Conservation (phyloP, 1,284 basidiomycete species). For the Rhodotorula glutinis region DNA sequence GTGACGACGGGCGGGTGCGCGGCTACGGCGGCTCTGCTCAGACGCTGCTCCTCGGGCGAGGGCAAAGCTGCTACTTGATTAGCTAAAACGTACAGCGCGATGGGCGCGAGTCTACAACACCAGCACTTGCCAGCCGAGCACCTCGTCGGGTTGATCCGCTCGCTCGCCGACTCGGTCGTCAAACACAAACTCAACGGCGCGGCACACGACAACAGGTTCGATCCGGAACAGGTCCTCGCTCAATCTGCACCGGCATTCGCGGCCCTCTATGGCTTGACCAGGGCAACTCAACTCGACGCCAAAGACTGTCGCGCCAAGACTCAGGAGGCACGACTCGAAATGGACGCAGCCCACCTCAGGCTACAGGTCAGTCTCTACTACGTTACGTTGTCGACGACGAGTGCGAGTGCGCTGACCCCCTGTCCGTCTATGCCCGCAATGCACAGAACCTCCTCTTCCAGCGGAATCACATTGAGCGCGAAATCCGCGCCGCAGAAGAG, state of each 20-base stretch:
- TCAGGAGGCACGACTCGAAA: slow-evolving; percentile 33
- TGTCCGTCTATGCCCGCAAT: no score
- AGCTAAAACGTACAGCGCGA: no score
- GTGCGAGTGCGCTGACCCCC: no score
- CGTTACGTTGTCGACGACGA: no score
- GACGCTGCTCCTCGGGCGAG: no score
- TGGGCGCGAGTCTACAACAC: slow-evolving; percentile 36
- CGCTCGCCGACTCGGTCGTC: slow-evolving; percentile 34
- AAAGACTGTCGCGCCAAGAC: slow-evolving; percentile 25
- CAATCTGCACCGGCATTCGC: slow-evolving; percentile 28
- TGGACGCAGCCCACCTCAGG: slow-evolving; percentile 37
- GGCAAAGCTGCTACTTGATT: no score
- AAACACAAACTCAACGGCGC: background rate
- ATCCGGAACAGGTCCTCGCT: slow-evolving; percentile 17
- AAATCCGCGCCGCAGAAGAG: slow-evolving; percentile 41
- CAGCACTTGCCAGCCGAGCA: slow-evolving; percentile 22
- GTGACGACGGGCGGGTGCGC: no score
- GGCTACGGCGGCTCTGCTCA: no score
- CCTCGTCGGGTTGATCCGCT: slow-evolving; percentile 30
- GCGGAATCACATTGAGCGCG: slow-evolving; percentile 41
- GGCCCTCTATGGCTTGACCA: slow-evolving; percentile 19
- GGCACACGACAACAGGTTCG: background rate
- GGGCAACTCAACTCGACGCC: slow-evolving; percentile 2
- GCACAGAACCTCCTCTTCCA: slow-evolving; percentile 42
- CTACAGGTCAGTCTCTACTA: slow-evolving; percentile 23